phyloP scores from a whole-genome alignment of 345 rosid species.

The Carallia pectinifolia region DNA sequence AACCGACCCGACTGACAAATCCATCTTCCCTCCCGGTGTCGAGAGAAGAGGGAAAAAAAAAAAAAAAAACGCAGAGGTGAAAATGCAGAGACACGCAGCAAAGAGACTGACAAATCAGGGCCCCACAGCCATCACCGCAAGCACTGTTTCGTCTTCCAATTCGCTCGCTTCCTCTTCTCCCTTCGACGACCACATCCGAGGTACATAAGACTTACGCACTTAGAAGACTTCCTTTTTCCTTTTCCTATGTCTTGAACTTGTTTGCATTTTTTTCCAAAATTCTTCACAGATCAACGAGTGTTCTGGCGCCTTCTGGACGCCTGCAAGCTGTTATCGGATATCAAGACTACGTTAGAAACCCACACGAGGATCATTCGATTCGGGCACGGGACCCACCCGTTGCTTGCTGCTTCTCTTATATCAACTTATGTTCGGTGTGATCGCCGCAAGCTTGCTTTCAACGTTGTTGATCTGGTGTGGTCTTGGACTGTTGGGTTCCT shows the following conservation, averaged over 20 bases:
- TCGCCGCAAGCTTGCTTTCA: conserved; percentile 33
- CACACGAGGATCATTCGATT: conserved; percentile 54
- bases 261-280: too few relatives aligned
- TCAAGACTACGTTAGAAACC: conserved; percentile 39
- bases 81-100: conserved; percentile 15
- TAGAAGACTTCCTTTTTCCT: too few relatives aligned
- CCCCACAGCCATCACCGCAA: not conserved
- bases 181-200: not conserved
- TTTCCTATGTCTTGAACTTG: not conserved
- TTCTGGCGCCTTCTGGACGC: conserved; percentile 44
- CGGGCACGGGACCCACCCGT: conserved; percentile 59
- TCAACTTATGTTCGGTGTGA: conserved; percentile 50
- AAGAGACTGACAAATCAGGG: conserved; percentile 4
- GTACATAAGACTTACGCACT: too few relatives aligned
- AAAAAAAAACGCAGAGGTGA: not conserved
- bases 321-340: conserved; percentile 41
- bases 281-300: conserved; percentile 38
- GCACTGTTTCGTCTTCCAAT: not conserved
- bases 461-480: conserved; percentile 41
- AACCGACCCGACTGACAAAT: too few relatives aligned
- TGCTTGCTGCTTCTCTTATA: conserved; percentile 44
- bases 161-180: not conserved
- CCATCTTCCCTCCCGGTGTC: too few relatives aligned
- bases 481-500: conserved; percentile 33
- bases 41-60: not conserved